Evolutionary conservation across 106 monocot species (phyloP), one percentile per base, ranked within the genome.

Genomic region (Ottelia alismoides): DNA sequence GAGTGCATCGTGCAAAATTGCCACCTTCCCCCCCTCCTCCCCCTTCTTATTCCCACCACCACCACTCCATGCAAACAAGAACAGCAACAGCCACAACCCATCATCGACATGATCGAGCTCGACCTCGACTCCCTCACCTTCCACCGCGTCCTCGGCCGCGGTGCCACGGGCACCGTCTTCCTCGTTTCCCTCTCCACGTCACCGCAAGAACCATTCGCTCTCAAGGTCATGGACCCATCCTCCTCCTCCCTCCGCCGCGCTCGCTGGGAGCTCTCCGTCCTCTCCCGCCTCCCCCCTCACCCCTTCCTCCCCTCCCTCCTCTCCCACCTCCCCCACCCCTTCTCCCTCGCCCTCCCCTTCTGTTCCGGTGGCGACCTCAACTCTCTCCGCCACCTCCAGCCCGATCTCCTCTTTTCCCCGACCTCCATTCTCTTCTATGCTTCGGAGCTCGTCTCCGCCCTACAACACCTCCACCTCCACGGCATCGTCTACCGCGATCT

Each of bases 151-250:
- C 81, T 92, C 14, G 91, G 91, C 47, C 70, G 80, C 11, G 91
- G 91, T 2, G 91, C 91, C 49, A 77, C 72, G 64, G 92, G 93
- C 63, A 87, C 87, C n/a, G 93, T 93, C 48, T 93, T 93, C 72
- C 83, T 93, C 45, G 74, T 75, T 62, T 9, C 52, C 20, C 11
- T 28, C 16, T 52, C 61, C 17, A n/a, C 51, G 28, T 25, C 45
- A 16, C 28, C 27, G 7, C 61, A 53, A 7, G 52, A 31, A 22
- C 49, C 57, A 2, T 57, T 87, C 65, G 92, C 92, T 11, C 70
- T 93, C 25, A 93, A 93, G 61, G 92, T 84, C 20, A 57, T 87
- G 2, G 9, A 48, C 10, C 5, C 47, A 0, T 68, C 65, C 21
- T 62, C 69, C 31, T 70, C 70, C 63, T 44, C 70, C 22, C 68